Base-by-base conservation (phyloP, 2,329 filamentous ascomycete species). In the Apiospora rasikravindrae region DNA sequence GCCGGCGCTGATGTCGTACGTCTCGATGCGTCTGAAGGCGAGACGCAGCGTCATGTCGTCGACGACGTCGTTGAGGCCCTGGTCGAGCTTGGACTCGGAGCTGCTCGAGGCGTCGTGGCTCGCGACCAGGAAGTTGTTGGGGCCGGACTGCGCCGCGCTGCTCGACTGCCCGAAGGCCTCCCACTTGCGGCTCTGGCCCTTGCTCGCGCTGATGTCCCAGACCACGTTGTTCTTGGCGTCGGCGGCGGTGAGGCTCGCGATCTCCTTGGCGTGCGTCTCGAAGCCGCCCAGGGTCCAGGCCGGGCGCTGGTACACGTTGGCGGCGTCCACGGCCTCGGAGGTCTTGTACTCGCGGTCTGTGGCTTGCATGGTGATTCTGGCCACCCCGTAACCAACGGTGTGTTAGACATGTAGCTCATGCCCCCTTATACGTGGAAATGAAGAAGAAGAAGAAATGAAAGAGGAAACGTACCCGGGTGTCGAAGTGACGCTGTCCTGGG, bases 21-120 rank as follows among this genome's bases (percentile, higher is more conserved):
- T 51, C 49, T 26, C 49, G 49, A 51, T n/a, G 49, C 49, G 49
- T n/a, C 26, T 51, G 49, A 26, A 51, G 49, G 49, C 49, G n/a
- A 51, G 49, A n/a, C 49, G n/a, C 49, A 51, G 49, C 49, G n/a
- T 51, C 49, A 51, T 64, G 57, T 37, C 57, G 53, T 61, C 26
- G 26, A 61, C 53, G 26, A 61, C 53, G 26, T 19, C 26, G 26
- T 33, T 61, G 26, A 61, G 53, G 49, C 49, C n/a, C 49, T 51
- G 49, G 4, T 51, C 49, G 49, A 51, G n/a, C 49, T 51, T 24
- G 49, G 49, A 26, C 53, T 61, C 53, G 16, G 26, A 1, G 26
- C 53, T 33, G 26, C 26, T 33, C 26, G 53, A 29, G 26, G 53
- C 53, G 53, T 61, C 53, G 53, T 61, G 26, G 26, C 53, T 61